Evolutionary conservation across 1,139 yeast genomes (phyloP), one percentile per base, ranked within the genome.

Genomic region (Saccharomyces pastorianus): DNA sequence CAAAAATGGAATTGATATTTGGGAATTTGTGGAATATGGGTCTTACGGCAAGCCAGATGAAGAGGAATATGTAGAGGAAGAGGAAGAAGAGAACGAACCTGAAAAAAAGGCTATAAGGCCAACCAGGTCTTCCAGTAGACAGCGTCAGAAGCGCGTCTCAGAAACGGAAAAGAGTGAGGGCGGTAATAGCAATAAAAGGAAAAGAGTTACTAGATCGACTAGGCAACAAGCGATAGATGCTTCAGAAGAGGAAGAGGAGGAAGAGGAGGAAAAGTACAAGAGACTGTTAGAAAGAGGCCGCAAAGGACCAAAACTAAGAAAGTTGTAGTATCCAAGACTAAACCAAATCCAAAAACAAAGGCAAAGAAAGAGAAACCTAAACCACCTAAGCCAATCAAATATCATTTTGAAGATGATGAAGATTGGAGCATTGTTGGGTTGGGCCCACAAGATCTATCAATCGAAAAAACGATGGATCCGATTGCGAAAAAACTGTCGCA

Each of bases 21-120:
- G 66, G 67, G 70, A 67, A 50, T 67, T 67, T 50, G 64, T 67
- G 6, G 69, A 66, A 53, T 64, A 64, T 51, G 71, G 70, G 1
- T 64, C 69, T 1, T 54, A 59, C 28, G 67, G 66, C 3, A 62
- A 61, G 50, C 64, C 63, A 6, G 59, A 56, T 11, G 62, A 57
- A 28, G 59, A 51, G 6, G 63, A 56, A 38, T 59, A 56, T 8
- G 54, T 47, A 7, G 54, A 53, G 23, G 55, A 50, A n/a, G 54
- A 51, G 2, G 49, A 29, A 25, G 28, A 26, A 26, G 28, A 26
- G 8, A 8, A 26, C 28, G 48, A 46, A 41, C 53, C 9, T 41
- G 29, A 44, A 27, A 53, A 17, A 27, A 32, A 13, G 17, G 29
- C 42, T 17, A 46, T 27, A 23, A 46, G 49, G 32, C 46, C 53